Evolutionary conservation across 1,139 yeast species (phyloP).

Genomic region (Arxiozyma heterogenica): DNA sequence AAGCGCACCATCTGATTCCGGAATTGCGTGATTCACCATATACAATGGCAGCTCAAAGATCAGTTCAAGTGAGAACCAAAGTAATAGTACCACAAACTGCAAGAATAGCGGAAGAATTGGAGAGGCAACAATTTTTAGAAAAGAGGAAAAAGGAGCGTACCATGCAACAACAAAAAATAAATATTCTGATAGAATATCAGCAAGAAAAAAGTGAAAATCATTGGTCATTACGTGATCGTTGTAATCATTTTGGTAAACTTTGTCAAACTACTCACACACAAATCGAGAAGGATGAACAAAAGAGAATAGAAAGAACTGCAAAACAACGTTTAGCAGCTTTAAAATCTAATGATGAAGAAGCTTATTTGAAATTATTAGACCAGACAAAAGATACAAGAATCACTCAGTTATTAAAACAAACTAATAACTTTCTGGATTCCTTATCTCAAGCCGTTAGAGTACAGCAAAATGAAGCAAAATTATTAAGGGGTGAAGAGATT

Average conservation of each 20-base stretch:
- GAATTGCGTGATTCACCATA: slow-evolving; percentile 42
- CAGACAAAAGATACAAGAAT: slow-evolving; percentile 80
- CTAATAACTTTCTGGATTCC: slow-evolving; percentile 66
- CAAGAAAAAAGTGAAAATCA: slow-evolving; percentile 26
- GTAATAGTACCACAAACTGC: slow-evolving; percentile 55
- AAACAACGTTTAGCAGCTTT: slow-evolving; percentile 80
- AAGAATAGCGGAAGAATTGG: slow-evolving; percentile 53
- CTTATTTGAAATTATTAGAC: slow-evolving; percentile 67
- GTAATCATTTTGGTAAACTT: slow-evolving; percentile 31
- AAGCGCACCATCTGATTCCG: slow-evolving; percentile 46
- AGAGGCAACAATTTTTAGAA: slow-evolving; percentile 46
- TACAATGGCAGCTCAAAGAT: slow-evolving; percentile 51
- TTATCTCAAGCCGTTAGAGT: slow-evolving; percentile 69
- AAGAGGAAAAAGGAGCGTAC: slow-evolving; percentile 37
- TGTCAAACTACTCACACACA: slow-evolving; percentile 52
- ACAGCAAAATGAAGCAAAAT: slow-evolving; percentile 46
- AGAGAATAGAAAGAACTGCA: slow-evolving; percentile 65
- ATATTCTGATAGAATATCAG: slow-evolving; percentile 34
- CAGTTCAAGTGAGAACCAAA: slow-evolving; percentile 62
- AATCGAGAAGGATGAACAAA: slow-evolving; percentile 67
- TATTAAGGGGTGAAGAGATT: slow-evolving; percentile 16
- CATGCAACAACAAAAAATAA: slow-evolving; percentile 32
- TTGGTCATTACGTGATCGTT: slow-evolving; percentile 23
- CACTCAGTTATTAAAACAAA: slow-evolving; percentile 68
- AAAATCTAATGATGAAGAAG: slow-evolving; percentile 79